Percentiles rank a stretch among this genome's conserved stretches.
phyloP scores from a whole-genome alignment of 2,329 filamentous ascomycete genomes.

The Aspergillus sp. region DNA sequence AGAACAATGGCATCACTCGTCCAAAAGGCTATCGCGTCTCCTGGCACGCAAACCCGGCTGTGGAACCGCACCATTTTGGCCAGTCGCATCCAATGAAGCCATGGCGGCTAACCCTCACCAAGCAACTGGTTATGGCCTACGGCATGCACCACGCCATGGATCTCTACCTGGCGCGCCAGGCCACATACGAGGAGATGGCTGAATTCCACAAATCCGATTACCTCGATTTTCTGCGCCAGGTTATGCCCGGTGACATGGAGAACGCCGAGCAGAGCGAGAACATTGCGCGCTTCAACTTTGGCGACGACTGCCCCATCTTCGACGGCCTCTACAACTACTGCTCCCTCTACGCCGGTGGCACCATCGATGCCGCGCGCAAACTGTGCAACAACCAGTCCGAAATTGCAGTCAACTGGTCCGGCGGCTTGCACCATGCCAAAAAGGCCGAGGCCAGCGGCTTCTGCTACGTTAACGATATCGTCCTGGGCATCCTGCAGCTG shows the following conservation, averaged over 20 bases:
- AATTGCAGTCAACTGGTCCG: constrained; percentile 97
- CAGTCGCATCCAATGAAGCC: constrained; percentile 98
- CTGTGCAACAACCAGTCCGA: constrained; percentile 82
- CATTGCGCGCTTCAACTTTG: constrained; percentile 72
- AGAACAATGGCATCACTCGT: constrained; percentile 65
- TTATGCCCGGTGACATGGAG: constrained; percentile 66
- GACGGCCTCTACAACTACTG: constrained; percentile 95
- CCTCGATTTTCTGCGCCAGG: constrained; percentile 76
- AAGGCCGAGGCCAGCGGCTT: constrained; percentile 91
- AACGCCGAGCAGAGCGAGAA: constrained; percentile 53
- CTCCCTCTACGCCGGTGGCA: constrained; percentile 85
- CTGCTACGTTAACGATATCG: constrained; percentile 99
- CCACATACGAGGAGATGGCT: constrained; percentile 81
- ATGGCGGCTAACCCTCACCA: constrained; percentile 91
- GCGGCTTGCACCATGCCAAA: constrained; percentile 93
- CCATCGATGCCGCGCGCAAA: constrained; percentile 84
- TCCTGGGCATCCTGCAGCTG: constrained; percentile 85
- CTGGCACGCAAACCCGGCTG: constrained; percentile 90
- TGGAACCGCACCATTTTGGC: constrained; percentile 96
- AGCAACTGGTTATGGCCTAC: constrained; percentile 89
- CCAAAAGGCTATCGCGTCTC: constrained; percentile 88
- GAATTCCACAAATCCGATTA: constrained; percentile 87
- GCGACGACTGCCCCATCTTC: constrained; percentile 93
- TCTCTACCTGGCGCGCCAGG: constrained; percentile 77
- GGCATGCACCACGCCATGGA: constrained; percentile 98